A percentile compares a stretch with the other conserved stretches of the same genome.
phyloP scores from a whole-genome alignment of 805 yeast genomes.

The Ogataea thermomethanolica region DNA sequence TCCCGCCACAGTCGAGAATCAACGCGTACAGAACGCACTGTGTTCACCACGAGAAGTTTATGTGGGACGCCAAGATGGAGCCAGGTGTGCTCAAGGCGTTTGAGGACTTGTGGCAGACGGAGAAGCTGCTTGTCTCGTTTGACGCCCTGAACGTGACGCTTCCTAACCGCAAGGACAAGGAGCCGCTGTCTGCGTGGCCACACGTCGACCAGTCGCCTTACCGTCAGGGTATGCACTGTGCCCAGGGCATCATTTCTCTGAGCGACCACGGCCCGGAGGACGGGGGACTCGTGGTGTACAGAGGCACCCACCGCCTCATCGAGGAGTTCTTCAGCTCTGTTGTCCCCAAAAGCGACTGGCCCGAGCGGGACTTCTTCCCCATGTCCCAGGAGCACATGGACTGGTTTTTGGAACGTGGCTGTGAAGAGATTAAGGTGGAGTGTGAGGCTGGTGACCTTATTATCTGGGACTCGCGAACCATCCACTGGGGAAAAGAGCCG shows the following conservation, averaged over 20 bases:
- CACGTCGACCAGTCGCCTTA: constrained; percentile 36
- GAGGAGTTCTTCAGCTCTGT: constrained; percentile 28
- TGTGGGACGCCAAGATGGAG: constrained; percentile 35
- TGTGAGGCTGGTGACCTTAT: constrained; percentile 36
- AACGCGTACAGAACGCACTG: constrained; percentile 21
- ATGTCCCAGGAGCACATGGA: constrained; percentile 23
- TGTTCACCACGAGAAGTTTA: constrained; percentile 31
- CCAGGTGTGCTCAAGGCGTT: constrained; percentile 28
- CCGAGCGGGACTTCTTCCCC: constrained; percentile 17
- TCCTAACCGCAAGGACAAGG: constrained; percentile 24
- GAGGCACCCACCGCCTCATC: constrained; percentile 22
- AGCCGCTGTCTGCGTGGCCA: constrained; percentile 26
- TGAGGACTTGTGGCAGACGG: constrained; percentile 32
- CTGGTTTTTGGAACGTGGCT: constrained; percentile 30
- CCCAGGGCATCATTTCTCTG: constrained; percentile 34
- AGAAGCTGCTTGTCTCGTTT: constrained; percentile 33
- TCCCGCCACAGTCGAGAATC: constrained; percentile 25
- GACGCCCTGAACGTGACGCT: constrained; percentile 32
- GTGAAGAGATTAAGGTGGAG: constrained; percentile 28
- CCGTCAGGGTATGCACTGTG: constrained; percentile 30
- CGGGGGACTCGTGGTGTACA: constrained; percentile 33
- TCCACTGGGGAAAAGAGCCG: constrained; percentile 33
- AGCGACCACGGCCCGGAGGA: constrained; percentile 25
- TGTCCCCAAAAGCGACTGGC: constrained; percentile 23
- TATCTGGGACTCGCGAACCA: constrained; percentile 34